Evolutionary conservation across 2,329 filamentous ascomycete species (phyloP).

Genomic region (Chaetomium globosum): DNA sequence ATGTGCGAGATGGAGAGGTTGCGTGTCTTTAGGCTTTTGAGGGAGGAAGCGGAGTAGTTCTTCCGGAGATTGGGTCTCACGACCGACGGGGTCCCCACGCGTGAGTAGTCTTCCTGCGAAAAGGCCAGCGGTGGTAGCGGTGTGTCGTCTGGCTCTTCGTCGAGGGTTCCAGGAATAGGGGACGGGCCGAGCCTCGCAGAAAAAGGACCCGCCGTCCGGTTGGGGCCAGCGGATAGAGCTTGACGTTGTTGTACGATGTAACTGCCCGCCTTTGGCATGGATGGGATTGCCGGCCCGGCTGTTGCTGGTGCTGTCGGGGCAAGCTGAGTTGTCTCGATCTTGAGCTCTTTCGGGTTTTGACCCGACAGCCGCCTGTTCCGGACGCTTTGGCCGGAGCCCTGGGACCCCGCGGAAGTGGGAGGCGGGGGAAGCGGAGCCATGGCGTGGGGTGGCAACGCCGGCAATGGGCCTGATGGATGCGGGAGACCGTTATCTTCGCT

Average conservation of each 20-base stretch:
- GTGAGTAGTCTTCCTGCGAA: constrained; percentile 43
- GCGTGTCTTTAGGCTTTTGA: constrained; percentile 71
- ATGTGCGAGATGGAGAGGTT: constrained; percentile 69
- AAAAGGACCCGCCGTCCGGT: constrained; percentile 38
- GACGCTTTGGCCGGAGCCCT: constrained; percentile 54
- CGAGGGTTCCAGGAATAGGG: constrained; percentile 42
- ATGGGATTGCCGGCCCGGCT: constrained; percentile 31
- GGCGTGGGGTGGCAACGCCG: constrained; percentile 55
- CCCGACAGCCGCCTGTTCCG: constrained; percentile 78
- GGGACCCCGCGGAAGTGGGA: constrained; percentile 41
- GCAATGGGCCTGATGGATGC: constrained; percentile 39
- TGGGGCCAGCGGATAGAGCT: constrained; percentile 45
- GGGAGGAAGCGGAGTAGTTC: constrained; percentile 70
- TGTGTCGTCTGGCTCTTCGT: constrained; percentile 40
- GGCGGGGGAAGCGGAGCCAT: constrained; percentile 50
- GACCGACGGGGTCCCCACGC: constrained; percentile 58
- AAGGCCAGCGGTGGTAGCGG: constrained; percentile 39
- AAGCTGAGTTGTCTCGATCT: constrained; percentile 74
- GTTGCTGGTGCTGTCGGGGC: constrained; percentile 33
- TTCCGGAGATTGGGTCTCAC: constrained; percentile 59
- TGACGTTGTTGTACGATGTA: constrained; percentile 50
- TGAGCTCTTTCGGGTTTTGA: constrained; percentile 77
- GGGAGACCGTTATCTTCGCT: constrained; percentile 56
- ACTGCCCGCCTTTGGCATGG: constrained; percentile 41
- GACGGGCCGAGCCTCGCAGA: constrained; percentile 43